phyloP scores from a whole-genome alignment of 495 filamentous ascomycete species.

The Annulohypoxylon moriforme region DNA sequence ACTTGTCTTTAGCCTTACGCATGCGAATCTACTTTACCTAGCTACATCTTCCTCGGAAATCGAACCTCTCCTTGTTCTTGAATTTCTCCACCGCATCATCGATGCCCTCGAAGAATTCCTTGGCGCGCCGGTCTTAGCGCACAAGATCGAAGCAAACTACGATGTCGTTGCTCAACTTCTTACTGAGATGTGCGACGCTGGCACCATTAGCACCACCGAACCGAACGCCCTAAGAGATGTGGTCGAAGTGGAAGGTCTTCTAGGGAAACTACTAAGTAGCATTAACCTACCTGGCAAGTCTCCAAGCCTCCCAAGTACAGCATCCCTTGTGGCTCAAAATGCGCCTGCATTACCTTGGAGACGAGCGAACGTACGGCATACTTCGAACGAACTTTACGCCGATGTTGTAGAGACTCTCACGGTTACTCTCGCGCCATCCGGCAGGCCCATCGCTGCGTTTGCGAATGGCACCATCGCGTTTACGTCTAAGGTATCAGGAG shows the following conservation, averaged over 20 bases:
- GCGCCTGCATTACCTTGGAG: constrained; percentile 79
- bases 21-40: constrained; percentile 89
- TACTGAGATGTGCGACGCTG: constrained; percentile 96
- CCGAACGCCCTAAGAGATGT: constrained; percentile 91
- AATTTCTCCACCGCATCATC: constrained; percentile 93
- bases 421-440: constrained; percentile 89
- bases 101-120: constrained; percentile 96
- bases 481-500: constrained; percentile 92
- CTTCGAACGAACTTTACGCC: constrained; percentile 96
- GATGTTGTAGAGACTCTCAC: constrained; percentile 92
- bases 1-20: constrained; percentile 84
- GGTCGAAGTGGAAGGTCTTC: constrained; percentile 87
- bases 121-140: constrained; percentile 84
- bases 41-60: constrained; percentile 83
- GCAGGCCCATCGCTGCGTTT: constrained; percentile 84
- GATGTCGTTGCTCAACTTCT: constrained; percentile 95
- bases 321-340: constrained; percentile 54
- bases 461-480: constrained; percentile 95
- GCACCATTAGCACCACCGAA: constrained; percentile 89
- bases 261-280: constrained; percentile 90
- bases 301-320: constrained; percentile 36
- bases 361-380: constrained; percentile 91
- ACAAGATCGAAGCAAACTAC: constrained; percentile 88
- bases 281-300: constrained; percentile 75
- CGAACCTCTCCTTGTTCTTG: constrained; percentile 93